These are phyloP conservation scores for Dacryopinax primogenitus DNA, from an alignment of 768 basidiomycete species.

Conservation along the genomic window DNA sequence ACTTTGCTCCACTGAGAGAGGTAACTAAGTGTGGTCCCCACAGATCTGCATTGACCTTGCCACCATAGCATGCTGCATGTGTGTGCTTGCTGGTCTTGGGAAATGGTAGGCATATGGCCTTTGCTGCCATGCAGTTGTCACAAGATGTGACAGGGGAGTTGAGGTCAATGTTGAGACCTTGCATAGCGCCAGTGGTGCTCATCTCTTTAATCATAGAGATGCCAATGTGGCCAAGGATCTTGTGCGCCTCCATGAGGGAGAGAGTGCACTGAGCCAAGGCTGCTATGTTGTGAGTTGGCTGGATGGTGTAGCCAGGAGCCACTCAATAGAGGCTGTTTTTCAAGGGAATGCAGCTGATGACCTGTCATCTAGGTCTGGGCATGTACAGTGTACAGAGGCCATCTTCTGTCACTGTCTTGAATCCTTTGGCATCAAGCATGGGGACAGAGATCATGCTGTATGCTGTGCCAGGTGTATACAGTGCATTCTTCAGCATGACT, in stretches of 20 bases:
- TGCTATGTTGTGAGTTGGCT: background rate
- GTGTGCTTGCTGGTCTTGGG: background rate
- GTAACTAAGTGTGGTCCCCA: background rate
- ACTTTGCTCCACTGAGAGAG: background rate
- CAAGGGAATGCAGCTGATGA: background rate
- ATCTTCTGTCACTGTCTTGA: background rate
- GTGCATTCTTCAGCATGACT: slow-evolving; percentile 4
- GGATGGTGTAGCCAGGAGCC: background rate
- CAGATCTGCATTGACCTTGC: background rate
- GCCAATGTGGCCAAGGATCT: background rate
- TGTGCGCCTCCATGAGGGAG: background rate
- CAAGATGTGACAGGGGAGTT: too few species aligned
- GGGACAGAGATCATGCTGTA: slow-evolving; percentile 12
- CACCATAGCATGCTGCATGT: background rate
- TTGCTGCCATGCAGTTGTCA: too few species aligned
- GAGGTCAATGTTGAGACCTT: background rate
- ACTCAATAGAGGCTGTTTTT: background rate
- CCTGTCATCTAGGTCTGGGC: background rate
- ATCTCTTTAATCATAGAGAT: background rate
- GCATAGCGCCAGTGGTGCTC: background rate
- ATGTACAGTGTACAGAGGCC: background rate
- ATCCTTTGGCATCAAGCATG: background rate
- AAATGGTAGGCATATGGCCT: too few species aligned
- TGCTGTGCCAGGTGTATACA: slow-evolving; percentile 11
- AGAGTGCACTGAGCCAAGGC: background rate